Percentiles rank a stretch among this genome's conserved stretches.
phyloP scores from a whole-genome alignment of 345 rosid species.

The Eutrema japonicum region DNA sequence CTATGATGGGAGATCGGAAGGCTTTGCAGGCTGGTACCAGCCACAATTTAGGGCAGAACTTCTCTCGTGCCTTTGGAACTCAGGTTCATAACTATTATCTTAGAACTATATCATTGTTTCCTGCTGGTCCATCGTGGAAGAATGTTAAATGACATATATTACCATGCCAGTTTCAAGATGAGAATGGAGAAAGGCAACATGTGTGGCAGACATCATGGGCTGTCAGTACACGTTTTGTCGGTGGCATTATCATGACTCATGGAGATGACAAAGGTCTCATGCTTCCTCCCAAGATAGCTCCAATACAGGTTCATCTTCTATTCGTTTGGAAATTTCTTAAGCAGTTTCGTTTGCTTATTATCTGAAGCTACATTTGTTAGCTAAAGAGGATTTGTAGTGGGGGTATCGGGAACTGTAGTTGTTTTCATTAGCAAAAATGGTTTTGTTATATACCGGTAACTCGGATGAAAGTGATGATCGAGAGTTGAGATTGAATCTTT shows the following conservation, averaged over 20 bases:
- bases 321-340: neutral
- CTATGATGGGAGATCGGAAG: conserved; percentile 98
- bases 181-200: conserved; percentile 87
- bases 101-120: conserved; percentile 18
- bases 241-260: conserved; percentile 95
- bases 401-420: neutral
- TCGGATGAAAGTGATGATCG: conserved; percentile 43
- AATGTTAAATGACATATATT: conserved; percentile 24
- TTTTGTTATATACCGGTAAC: conserved; percentile 51
- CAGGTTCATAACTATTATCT: conserved; percentile 50
- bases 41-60: conserved; percentile 93
- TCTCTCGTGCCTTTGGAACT: conserved; percentile 87
- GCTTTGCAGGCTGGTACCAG: conserved; percentile 96
- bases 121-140: conserved; percentile 8
- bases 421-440: neutral
- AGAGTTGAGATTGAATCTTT: conserved; percentile 8
- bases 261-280: conserved; percentile 95
- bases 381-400: neutral
- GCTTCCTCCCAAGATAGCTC: conserved; percentile 93
- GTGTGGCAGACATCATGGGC: conserved; percentile 99
- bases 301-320: conserved; percentile 64
- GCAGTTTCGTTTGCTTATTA: conserved; percentile 5
- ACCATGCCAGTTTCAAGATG: conserved; percentile 79
- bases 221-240: conserved; percentile 91
- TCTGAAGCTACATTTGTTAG: neutral